Evolutionary conservation across 2,329 filamentous ascomycete genomes (phyloP), one percentile per base, ranked within the genome.

Genomic region (Nemania bipapillata): DNA sequence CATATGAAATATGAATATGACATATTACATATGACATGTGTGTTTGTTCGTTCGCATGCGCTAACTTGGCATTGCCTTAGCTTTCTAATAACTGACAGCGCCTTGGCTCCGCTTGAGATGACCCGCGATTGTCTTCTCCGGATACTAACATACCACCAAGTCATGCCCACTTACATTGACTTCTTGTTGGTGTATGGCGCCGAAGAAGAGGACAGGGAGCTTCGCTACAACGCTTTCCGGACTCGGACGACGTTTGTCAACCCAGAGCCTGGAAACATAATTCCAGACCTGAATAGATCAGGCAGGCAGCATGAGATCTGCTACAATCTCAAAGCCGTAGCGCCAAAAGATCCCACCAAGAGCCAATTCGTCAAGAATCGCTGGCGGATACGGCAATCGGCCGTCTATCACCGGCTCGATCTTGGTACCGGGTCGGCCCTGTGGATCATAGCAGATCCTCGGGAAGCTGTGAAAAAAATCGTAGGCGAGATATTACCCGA

Each of bases 381-480:
- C 17, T 77, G 74, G 74, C 72, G 72, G 26, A 73, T 70, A 42
- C 70, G 74, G 0, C 72, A 76, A 50, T 69, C 69, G n/a, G 73
- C 74, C 11, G 30, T 77, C 17, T 70, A 77, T 56, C 75, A 77
- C 54, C 72, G 74, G 35, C 72, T 77, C 59, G 74, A 77, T 65
- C 40, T 75, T 4, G 65, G 63, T 8, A 55, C 54, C 3, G 75
- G 80, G 1, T 79, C 71, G 5, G 70, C 78, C 0, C 56, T 82
- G 2, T 83, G 81, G 81, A 78, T 83, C 11, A 70, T 81, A 9
- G 78, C 79, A 1, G 68, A 70, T 17, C 78, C 79, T 58, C 79
- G 78, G 1, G 58, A 70, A 24, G 66, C 72, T 30, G 47, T 79
- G 4, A 73, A 76, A 42, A 55, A 72, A 1, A 20, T 74, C 9